Percentiles rank a stretch among this genome's conserved stretches.
These are phyloP conservation scores for Carex cristatella DNA, from an alignment of 176 grass and related monocot species.

Conservation along the genomic window DNA sequence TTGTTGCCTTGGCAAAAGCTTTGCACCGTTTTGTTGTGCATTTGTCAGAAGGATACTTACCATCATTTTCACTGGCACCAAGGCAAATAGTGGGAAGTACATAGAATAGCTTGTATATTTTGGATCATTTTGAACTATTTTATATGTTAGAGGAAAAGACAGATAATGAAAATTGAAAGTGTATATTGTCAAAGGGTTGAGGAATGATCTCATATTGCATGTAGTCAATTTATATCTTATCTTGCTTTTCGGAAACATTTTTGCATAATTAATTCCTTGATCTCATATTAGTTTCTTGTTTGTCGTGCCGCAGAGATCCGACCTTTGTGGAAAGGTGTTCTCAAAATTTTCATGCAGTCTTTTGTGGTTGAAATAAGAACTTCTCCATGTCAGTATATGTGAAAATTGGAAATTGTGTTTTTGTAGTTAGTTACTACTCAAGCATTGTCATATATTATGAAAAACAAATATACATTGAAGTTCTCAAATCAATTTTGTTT, in stretches of 20 bases:
- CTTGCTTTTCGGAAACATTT: not conserved
- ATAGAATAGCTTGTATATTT: constrained; percentile 20
- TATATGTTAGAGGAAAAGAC: not conserved
- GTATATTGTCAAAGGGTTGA: not conserved
- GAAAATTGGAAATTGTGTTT: not conserved
- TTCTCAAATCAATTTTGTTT: not conserved
- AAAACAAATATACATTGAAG: not conserved
- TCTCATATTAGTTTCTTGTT: not conserved
- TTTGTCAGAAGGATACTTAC: constrained; percentile 21
- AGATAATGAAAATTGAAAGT: not conserved
- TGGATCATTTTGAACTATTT: not conserved
- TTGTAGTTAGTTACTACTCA: not conserved
- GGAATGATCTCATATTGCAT: not conserved
- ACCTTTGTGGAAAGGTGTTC: not conserved
- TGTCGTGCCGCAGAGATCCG: not conserved
- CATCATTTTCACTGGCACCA: not conserved
- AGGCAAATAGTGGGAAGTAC: constrained; percentile 5
- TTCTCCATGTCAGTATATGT: not conserved
- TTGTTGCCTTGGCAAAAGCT: not conserved
- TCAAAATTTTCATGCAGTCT: not conserved
- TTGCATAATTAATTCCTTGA: not conserved
- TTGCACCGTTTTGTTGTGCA: constrained; percentile 21
- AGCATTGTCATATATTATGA: not conserved
- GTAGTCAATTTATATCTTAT: not conserved
- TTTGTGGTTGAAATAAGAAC: no score